Evolutionary conservation across 2,329 filamentous ascomycete genomes (phyloP).

Genomic region (Paecilomyces dactylethromorphus): DNA sequence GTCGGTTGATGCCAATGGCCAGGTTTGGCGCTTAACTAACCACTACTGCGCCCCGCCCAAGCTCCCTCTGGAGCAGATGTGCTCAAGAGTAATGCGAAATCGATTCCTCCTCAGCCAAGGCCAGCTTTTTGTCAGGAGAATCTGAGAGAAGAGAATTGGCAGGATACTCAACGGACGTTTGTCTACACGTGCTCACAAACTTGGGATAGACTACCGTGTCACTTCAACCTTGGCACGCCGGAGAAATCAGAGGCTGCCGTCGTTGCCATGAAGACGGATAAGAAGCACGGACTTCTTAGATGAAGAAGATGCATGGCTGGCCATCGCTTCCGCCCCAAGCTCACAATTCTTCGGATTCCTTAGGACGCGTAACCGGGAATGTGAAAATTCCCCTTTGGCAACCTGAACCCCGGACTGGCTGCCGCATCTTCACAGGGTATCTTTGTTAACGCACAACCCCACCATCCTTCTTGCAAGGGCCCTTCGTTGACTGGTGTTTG

Average conservation of each 20-base stretch:
- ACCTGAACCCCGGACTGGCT: neutral
- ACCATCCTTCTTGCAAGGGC: neutral
- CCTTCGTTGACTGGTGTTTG: neutral
- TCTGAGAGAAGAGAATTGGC: neutral
- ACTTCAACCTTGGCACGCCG: neutral
- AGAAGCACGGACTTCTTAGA: neutral
- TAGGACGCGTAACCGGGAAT: neutral
- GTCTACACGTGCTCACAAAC: neutral
- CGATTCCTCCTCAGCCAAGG: neutral
- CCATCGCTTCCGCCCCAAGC: neutral
- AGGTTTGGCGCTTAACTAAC: neutral
- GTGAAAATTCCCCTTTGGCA: neutral
- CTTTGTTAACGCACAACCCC: neutral
- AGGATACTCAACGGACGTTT: neutral
- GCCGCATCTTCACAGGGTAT: neutral
- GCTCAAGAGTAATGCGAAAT: neutral
- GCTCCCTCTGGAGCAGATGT: neutral
- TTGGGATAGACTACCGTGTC: neutral
- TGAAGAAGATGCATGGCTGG: neutral
- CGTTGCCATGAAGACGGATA: neutral
- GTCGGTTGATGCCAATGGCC: neutral
- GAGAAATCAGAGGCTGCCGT: neutral
- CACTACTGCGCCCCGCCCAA: neutral
- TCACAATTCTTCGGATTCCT: neutral
- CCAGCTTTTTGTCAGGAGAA: neutral